Percentiles rank a stretch among this genome's conserved stretches.
Evolutionary conservation across 306 rosid genomes (phyloP).

Genomic region (Vigna unguiculata): DNA sequence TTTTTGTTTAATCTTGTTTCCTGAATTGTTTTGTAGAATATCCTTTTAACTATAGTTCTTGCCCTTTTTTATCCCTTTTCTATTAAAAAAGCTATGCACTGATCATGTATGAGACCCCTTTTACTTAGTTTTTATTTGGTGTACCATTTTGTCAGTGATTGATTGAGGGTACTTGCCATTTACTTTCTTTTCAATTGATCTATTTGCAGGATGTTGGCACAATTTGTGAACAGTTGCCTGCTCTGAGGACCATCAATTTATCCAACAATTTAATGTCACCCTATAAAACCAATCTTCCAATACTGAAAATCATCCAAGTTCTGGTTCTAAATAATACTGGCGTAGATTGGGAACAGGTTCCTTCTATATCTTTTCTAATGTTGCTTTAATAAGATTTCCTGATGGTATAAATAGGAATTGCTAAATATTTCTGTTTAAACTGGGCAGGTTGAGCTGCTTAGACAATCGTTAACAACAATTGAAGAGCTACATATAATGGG

Average conservation of each 20-base stretch:
- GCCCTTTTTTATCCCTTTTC: not conserved
- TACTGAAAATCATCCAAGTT: slow-evolving; percentile 61
- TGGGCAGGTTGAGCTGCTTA: slow-evolving; percentile 79
- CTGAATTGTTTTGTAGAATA: not conserved
- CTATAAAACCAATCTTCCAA: slow-evolving; percentile 61
- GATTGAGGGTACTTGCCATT: slow-evolving; percentile 30
- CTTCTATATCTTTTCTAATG: slow-evolving; percentile 32
- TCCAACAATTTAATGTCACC: slow-evolving; percentile 73
- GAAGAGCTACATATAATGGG: slow-evolving; percentile 95
- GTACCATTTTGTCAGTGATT: slow-evolving; percentile 22
- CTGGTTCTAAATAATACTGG: slow-evolving; percentile 81
- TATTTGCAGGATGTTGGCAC: slow-evolving; percentile 78
- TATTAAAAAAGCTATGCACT: not conserved
- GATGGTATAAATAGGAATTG: slow-evolving; percentile 17
- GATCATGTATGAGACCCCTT: not conserved
- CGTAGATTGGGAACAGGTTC: slow-evolving; percentile 81
- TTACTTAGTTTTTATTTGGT: slow-evolving; percentile 16
- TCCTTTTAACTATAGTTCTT: not conserved
- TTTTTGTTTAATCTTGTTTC: slow-evolving; percentile 18
- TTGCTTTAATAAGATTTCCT: slow-evolving; percentile 15
- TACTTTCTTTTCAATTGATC: slow-evolving; percentile 40
- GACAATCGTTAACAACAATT: slow-evolving; percentile 65
- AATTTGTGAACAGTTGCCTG: slow-evolving; percentile 79
- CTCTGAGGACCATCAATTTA: slow-evolving; percentile 71
- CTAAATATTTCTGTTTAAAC: slow-evolving; percentile 43